Conservation (phyloP, 2,329 filamentous ascomycete genomes). For the Trichoderma endophyticum region DNA sequence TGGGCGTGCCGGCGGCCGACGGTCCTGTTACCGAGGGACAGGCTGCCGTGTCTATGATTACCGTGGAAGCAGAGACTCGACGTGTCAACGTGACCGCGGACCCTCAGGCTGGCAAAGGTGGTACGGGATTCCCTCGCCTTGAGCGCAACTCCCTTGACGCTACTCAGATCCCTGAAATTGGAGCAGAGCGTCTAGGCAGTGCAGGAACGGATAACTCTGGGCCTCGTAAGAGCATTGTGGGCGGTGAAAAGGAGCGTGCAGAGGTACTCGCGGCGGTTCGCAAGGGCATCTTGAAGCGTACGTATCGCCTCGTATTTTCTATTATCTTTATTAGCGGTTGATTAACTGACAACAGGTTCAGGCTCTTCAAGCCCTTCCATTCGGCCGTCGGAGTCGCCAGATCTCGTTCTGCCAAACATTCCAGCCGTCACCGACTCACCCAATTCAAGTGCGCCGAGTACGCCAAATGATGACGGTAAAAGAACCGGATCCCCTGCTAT, state of each 20-base stretch:
- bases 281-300: slow-evolving; percentile 94
- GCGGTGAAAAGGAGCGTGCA: slow-evolving; percentile 83
- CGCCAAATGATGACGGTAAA: slow-evolving; percentile 73
- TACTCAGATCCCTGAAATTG: slow-evolving; percentile 43
- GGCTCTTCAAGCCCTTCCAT: slow-evolving; percentile 67
- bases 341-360: slow-evolving; percentile 30
- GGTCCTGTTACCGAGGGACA: slow-evolving; percentile 63
- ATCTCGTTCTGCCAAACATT: slow-evolving; percentile 58
- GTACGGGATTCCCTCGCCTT: slow-evolving; percentile 78
- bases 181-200: slow-evolving; percentile 52
- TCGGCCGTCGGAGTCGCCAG: slow-evolving; percentile 55
- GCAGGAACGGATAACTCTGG: slow-evolving; percentile 59
- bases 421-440: slow-evolving; percentile 72
- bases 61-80: slow-evolving; percentile 88
- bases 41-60: slow-evolving; percentile 92
- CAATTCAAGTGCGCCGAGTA: slow-evolving; percentile 81
- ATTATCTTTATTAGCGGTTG: background rate
- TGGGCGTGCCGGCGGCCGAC: slow-evolving; percentile 73
- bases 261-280: slow-evolving; percentile 89
- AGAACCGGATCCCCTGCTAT: slow-evolving; percentile 69
- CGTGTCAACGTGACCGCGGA: slow-evolving; percentile 73
- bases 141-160: slow-evolving; percentile 80
- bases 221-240: slow-evolving; percentile 82
- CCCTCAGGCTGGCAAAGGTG: slow-evolving; percentile 65
- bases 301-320: slow-evolving; percentile 22